phyloP scores from a whole-genome alignment of 106 monocot species.

The Dendrobium huoshanense region DNA sequence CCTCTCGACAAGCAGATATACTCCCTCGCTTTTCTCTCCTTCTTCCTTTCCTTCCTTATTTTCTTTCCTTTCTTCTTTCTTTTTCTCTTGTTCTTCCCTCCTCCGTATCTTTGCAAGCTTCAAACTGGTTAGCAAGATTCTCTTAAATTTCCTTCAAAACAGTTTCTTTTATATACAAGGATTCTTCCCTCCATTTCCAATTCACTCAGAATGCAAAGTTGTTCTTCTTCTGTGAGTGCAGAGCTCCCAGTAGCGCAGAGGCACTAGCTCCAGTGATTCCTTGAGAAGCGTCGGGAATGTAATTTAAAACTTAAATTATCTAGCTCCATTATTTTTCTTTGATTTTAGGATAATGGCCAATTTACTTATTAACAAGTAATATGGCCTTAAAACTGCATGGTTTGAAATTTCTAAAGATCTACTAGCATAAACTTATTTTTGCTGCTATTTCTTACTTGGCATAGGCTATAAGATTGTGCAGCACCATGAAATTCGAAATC shows the following conservation, averaged over 20 bases:
- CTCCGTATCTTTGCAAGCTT: slow-evolving; percentile 46
- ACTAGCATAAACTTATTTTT: neutral
- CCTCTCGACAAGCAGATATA: too few relatives aligned
- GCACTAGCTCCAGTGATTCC: slow-evolving; percentile 77
- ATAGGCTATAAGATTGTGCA: slow-evolving; percentile 1
- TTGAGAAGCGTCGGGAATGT: slow-evolving; percentile 94
- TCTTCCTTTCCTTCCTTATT: too few relatives aligned
- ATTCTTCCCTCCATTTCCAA: neutral
- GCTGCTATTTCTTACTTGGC: neutral
- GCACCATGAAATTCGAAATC: neutral
- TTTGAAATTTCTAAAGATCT: neutral
- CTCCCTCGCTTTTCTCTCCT: too few relatives aligned
- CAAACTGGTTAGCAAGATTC: slow-evolving; percentile 38
- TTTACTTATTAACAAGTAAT: neutral
- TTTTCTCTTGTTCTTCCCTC: neutral
- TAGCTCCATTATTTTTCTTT: neutral
- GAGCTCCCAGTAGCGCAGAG: slow-evolving; percentile 74
- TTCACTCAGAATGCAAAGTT: neutral
- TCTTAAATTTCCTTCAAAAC: neutral
- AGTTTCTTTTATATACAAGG: neutral
- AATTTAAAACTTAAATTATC: neutral
- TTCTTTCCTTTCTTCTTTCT: too few relatives aligned
- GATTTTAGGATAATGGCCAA: neutral
- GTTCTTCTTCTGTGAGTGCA: slow-evolving; percentile 6
- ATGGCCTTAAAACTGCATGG: neutral